phyloP scores from a whole-genome alignment of 805 yeast genomes.

The Metschnikowia drakensbergensis region DNA sequence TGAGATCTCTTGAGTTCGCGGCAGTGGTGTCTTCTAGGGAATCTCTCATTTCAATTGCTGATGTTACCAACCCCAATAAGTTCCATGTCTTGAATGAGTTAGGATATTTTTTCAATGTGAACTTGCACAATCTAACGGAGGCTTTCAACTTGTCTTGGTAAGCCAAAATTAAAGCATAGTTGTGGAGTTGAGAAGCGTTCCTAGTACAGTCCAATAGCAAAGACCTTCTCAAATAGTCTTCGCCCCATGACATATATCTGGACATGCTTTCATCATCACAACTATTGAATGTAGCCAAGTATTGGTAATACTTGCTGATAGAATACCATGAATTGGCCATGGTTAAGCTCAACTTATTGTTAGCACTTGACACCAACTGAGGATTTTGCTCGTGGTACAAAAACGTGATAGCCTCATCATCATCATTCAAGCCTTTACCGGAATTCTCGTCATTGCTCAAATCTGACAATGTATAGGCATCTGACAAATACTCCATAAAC shows the following conservation, averaged over 20 bases:
- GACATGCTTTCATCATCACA: constrained; percentile 20
- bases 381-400: constrained; percentile 34
- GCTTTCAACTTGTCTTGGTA: constrained; percentile 39
- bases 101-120: constrained; percentile 48
- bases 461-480: constrained; percentile 21
- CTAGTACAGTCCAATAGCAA: constrained; percentile 38
- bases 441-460: constrained; percentile 27
- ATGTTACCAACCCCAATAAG: constrained; percentile 57
- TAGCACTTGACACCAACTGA: constrained; percentile 21
- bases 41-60: constrained; percentile 53
- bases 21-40: constrained; percentile 12
- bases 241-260: constrained; percentile 3
- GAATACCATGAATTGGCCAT: constrained; percentile 38
- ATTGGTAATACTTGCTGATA: constrained; percentile 31
- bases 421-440: constrained; percentile 3
- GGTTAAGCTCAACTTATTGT: constrained; percentile 10
- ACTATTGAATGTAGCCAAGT: constrained; percentile 25
- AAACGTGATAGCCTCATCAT: constrained; percentile 27
- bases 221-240: constrained; percentile 29
- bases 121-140: constrained; percentile 46
- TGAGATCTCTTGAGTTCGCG: background rate
- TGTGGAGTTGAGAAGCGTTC: constrained; percentile 24
- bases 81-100: constrained; percentile 64
- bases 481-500: constrained; percentile 24
- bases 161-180: constrained; percentile 49